phyloP scores from a whole-genome alignment of 2,329 filamentous ascomycete genomes.

The Aspergillus alliaceus region DNA sequence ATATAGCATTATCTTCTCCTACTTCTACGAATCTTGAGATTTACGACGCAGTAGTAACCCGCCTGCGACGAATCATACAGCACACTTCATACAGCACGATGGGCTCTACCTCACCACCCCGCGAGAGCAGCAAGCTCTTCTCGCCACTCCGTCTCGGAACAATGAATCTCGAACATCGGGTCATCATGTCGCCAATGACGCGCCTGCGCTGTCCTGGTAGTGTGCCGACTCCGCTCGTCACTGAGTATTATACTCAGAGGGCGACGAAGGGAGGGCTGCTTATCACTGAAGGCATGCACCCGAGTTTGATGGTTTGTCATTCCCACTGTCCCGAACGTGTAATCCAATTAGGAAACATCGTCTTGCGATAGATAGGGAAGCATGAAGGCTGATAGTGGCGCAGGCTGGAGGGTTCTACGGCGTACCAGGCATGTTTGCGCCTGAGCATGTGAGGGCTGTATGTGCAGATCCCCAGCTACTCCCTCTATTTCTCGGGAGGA shows the following conservation, averaged over 20 bases:
- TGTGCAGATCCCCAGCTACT: slow-evolving; percentile 30
- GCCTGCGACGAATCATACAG: no score
- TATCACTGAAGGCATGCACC: slow-evolving; percentile 37
- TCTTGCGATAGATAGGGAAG: no score
- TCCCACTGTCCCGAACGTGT: no score
- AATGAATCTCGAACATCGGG: slow-evolving; percentile 24
- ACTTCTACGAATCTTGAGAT: no score
- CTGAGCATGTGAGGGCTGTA: no score
- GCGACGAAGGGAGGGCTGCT: slow-evolving; percentile 34
- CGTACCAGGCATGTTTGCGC: slow-evolving; percentile 31
- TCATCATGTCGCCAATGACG: slow-evolving; percentile 28
- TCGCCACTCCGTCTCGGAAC: slow-evolving; percentile 37
- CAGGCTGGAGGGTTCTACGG: slow-evolving; percentile 31
- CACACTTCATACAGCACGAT: slow-evolving; percentile 18
- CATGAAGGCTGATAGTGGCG: not conserved
- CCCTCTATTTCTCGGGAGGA: no score
- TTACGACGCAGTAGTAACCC: no score
- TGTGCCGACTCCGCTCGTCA: slow-evolving; percentile 28
- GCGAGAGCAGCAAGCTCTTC: no score
- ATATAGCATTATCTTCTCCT: no score
- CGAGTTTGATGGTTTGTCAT: no score
- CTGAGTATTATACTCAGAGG: slow-evolving; percentile 34
- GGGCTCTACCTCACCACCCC: slow-evolving; percentile 22
- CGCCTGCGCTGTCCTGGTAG: slow-evolving; percentile 29
- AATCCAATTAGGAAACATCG: slow-evolving; percentile 32